Evolutionary conservation across 495 filamentous ascomycete species (phyloP).

Genomic region (Extremus antarcticus): DNA sequence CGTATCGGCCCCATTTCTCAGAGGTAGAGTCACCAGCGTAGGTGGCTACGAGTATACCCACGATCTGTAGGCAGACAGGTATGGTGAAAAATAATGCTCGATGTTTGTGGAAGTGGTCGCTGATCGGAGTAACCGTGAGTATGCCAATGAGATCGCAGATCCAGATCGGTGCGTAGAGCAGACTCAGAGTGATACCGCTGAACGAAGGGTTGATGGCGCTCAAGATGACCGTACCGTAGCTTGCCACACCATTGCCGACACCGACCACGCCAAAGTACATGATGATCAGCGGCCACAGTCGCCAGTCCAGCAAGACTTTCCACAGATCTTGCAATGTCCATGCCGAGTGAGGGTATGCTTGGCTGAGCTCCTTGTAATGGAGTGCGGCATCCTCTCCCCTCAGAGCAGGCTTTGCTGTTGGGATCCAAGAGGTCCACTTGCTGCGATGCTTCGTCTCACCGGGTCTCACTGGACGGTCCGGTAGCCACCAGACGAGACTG

Average conservation of each 20-base stretch:
- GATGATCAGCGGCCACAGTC: constrained; percentile 68
- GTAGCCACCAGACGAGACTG: constrained; percentile 75
- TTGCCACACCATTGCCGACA: constrained; percentile 79
- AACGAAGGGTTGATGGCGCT: constrained; percentile 60
- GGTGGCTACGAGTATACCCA: constrained; percentile 67
- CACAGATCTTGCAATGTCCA: constrained; percentile 63
- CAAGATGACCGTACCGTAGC: constrained; percentile 80
- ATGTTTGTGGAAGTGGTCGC: constrained; percentile 74
- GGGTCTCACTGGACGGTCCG: constrained; percentile 66
- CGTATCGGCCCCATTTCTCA: constrained; percentile 64
- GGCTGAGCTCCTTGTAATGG: constrained; percentile 74
- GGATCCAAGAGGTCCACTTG: constrained; percentile 35
- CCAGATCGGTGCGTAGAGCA: constrained; percentile 86
- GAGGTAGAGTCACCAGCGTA: constrained; percentile 57
- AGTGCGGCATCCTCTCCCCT: constrained; percentile 66
- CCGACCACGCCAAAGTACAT: constrained; percentile 97
- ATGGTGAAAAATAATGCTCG: constrained; percentile 75
- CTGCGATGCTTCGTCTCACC: constrained; percentile 34
- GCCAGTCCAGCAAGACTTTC: constrained; percentile 67
- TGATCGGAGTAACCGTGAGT: constrained; percentile 71
- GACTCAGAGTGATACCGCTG: constrained; percentile 62
- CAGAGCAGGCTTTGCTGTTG: constrained; percentile 55
- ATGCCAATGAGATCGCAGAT: constrained; percentile 87
- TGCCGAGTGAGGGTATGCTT: constrained; percentile 59
- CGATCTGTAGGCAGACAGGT: constrained; percentile 67